Conservation (phyloP, 495 filamentous ascomycete genomes). For the Apiosordaria backusii region DNA sequence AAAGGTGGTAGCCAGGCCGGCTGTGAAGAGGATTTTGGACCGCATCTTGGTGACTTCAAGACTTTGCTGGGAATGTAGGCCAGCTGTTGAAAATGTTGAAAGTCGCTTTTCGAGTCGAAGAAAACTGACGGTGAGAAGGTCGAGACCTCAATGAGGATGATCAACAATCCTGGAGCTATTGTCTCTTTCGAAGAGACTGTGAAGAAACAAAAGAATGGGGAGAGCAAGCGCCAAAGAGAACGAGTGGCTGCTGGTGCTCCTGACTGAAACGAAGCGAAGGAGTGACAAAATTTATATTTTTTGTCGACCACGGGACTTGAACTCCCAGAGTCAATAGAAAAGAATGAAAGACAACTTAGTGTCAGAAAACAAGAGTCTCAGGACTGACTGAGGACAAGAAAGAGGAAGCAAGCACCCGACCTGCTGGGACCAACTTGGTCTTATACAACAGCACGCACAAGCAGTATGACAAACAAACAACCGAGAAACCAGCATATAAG, state of each 20-base stretch:
- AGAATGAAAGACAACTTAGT: background rate
- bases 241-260: background rate
- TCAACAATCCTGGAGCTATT: background rate
- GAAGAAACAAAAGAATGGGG: background rate
- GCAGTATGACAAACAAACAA: background rate
- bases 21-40: slow-evolving; percentile 19
- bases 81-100: slow-evolving; percentile 12
- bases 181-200: slow-evolving; percentile 8
- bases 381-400: background rate
- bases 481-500: background rate
- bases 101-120: background rate
- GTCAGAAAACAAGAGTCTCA: background rate
- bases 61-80: slow-evolving; percentile 7
- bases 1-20: slow-evolving; percentile 31
- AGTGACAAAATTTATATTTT: background rate
- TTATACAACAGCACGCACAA: slow-evolving; percentile 1
- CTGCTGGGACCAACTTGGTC: background rate
- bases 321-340: background rate
- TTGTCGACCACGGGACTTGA: background rate
- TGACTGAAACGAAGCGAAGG: background rate
- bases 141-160: background rate
- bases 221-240: background rate
- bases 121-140: background rate
- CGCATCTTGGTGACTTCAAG: slow-evolving; percentile 29
- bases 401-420: background rate